Evolutionary conservation across 257 asterid genomes (phyloP), one percentile per base, ranked within the genome.

Genomic region (Linaria vulgaris): DNA sequence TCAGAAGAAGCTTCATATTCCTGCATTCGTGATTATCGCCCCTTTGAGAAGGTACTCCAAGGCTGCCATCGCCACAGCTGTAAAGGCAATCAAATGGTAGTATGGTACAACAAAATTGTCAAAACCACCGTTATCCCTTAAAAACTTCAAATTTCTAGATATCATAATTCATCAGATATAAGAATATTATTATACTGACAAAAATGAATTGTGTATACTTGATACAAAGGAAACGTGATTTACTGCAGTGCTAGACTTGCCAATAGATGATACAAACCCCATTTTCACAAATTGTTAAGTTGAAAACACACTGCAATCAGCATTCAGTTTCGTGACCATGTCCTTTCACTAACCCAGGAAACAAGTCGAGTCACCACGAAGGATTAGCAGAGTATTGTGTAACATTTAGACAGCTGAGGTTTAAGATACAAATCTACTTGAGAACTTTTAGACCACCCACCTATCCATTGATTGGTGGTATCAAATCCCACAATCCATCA

Each of bases 1-100:
- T 89, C 46, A 92, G 90, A 64, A 92, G 97, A 67, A 94, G 96
- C 87, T 94, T 94, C 99, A 94, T 94, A 66, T 94, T 94, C 80
- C 88, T 79, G 84, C 99, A 94, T 72, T 90, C 96, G n/a, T 92
- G 82, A 71, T 84, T 94, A 61, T 85, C 97, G 50, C 97, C 95
- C 61, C 97, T 81, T 76, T 90, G 96, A 51, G 72, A 76, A 74
- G 97, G 96, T 62, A 69, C 64, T 68, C 94, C 96, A 62, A 85
- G 90, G 59, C 95, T 76, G 65, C 96, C 99, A 73, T 94, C 97
- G 68, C 99, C 96, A 72, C 97, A 90, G 73, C 99, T 92, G 81
- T 74, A 72, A 73, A 75, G 69, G 70, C 74, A 77, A 73, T 67
- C 57, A 69, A 71, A 66, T 21, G 20, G 72, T 50, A 66, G 37